Evolutionary conservation across 2,329 filamentous ascomycete genomes (phyloP), one percentile per base, ranked within the genome.

Genomic region (Trichoderma lentiforme): DNA sequence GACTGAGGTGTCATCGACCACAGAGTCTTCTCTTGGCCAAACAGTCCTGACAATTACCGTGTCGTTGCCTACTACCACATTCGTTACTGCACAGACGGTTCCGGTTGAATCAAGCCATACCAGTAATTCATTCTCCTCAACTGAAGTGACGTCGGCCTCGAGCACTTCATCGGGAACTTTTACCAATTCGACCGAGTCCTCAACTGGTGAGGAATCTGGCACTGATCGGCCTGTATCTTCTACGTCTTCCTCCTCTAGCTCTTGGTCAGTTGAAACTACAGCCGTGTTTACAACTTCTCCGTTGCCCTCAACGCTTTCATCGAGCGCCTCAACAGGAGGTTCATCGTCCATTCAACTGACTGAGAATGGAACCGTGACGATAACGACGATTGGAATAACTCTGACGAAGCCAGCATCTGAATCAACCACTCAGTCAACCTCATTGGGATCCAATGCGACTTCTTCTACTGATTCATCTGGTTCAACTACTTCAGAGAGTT

Each of bases 41-140:
- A 72, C 57, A 7, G 63, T 51, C 18, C 43, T 24, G 43, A 72
- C 63, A 3, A 53, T 68, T 24, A 72, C 71, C 4, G 43, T 68
- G n/a, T 62, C 67, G 7, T n/a, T 69, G 28, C 51, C 62, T 15
- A 56, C 61, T 69, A 66, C 53, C 51, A 70, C 62, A 3, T 70
- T 60, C 24, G 56, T 64, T 39, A 65, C 71, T 18, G 69, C 66
- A 7, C 28, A 67, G 14, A 70, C 71, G 43, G 26, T 64, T 24
- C 39, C 62, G 7, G 24, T 58, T 11, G 36, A 28, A 24, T 70
- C 71, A 4, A 72, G 30, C 7, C 61, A 28, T 14, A 67, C n/a
- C 2, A n/a, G 36, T 9, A 64, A 58, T 63, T 65, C 71, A 6
- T 72, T 70, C 28, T 61, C 71, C 9, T 63, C 71, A 18, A 53